These are phyloP conservation scores for Zymoseptoria pseudotritici DNA, from an alignment of 2,329 filamentous ascomycete genomes.

Conservation along the genomic window DNA sequence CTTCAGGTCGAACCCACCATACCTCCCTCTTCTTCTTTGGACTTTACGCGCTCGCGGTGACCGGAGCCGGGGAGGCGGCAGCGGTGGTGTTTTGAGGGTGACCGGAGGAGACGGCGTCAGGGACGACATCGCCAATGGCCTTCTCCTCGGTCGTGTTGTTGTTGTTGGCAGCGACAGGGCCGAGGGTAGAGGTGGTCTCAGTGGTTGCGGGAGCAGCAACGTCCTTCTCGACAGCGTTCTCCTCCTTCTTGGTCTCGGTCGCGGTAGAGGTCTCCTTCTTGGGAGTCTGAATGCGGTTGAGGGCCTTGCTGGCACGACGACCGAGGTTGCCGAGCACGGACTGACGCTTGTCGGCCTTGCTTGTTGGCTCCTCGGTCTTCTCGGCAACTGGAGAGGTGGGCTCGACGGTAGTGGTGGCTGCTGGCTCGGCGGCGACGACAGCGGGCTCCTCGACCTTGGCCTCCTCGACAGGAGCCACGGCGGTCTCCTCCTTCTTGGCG, in stretches of 20 bases:
- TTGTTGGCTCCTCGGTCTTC: slow-evolving; percentile 17
- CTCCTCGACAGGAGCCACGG: slow-evolving; percentile 14
- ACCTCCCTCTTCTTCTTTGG: not conserved
- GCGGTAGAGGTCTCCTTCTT: slow-evolving; percentile 25
- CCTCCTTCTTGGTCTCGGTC: slow-evolving; percentile 13
- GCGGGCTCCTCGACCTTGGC: slow-evolving; percentile 15
- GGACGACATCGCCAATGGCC: slow-evolving; percentile 25
- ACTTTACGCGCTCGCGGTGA: not conserved
- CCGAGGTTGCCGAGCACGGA: slow-evolving; percentile 28
- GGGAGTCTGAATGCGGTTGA: slow-evolving; percentile 24
- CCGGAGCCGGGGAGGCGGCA: slow-evolving; percentile 14
- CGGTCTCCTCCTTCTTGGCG: slow-evolving; percentile 23
- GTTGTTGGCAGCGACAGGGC: slow-evolving; percentile 13
- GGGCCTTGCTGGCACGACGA: slow-evolving; percentile 29
- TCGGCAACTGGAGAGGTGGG: slow-evolving; percentile 20
- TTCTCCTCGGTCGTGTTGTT: slow-evolving; percentile 19
- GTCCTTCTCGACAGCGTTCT: slow-evolving; percentile 20
- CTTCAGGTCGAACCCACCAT: not conserved
- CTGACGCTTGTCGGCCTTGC: slow-evolving; percentile 26
- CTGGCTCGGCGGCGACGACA: slow-evolving; percentile 18
- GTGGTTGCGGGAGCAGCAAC: slow-evolving; percentile 15
- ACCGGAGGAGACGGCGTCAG: slow-evolving; percentile 24
- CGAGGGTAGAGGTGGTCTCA: not conserved
- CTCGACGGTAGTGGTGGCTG: slow-evolving; percentile 27
- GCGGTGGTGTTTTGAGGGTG: slow-evolving; percentile 25